Conservation (phyloP, 345 rosid species). For the Salix brachista region DNA sequence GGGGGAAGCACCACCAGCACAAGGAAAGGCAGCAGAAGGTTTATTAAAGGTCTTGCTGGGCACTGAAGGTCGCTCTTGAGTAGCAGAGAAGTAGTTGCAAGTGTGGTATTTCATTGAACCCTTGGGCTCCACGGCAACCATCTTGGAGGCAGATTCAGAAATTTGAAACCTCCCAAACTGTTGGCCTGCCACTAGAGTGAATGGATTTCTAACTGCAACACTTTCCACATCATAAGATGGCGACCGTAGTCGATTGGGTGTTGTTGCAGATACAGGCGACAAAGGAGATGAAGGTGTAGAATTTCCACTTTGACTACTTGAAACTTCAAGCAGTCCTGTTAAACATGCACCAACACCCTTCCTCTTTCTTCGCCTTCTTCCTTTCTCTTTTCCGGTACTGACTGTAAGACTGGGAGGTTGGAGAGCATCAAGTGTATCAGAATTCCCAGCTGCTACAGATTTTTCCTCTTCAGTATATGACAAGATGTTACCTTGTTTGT, state of each 20-base stretch:
- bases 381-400: conserved; percentile 58
- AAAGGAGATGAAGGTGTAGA: conserved; percentile 87
- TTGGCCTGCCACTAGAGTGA: conserved; percentile 23
- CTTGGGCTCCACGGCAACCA: conserved; percentile 16
- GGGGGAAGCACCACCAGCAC: conserved; percentile 22
- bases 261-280: conserved; percentile 46
- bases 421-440: conserved; percentile 29
- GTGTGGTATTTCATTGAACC: conserved; percentile 11
- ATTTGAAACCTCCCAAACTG: conserved; percentile 19
- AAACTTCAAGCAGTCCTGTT: conserved; percentile 48
- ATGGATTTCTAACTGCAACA: conserved; percentile 28
- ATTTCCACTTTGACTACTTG: conserved; percentile 88
- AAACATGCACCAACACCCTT: conserved; percentile 44
- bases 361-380: conserved; percentile 70
- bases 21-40: conserved; percentile 50
- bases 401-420: conserved; percentile 52
- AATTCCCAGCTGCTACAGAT: conserved; percentile 22
- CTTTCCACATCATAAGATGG: conserved; percentile 32
- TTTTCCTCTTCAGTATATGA: conserved; percentile 15
- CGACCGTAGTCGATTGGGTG: conserved; percentile 28
- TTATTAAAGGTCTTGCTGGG: conserved; percentile 25
- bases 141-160: conserved; percentile 24
- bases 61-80: conserved; percentile 22
- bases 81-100: conserved; percentile 8
- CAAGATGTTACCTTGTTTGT: not conserved